phyloP scores from a whole-genome alignment of 129 eudicot genomes.

The Deinandra increscens region DNA sequence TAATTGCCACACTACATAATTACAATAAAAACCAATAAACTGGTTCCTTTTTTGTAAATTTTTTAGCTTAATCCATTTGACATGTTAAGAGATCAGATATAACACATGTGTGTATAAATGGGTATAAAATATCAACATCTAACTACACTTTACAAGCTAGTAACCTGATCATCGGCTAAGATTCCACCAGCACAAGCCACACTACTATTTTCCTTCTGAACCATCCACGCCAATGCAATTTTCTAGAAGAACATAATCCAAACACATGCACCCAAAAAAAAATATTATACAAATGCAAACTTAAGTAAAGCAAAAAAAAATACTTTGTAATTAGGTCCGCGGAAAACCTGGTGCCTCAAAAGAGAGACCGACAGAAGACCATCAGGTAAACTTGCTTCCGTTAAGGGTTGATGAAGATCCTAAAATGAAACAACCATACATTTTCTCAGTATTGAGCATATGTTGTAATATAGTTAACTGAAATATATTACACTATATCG shows the following conservation, averaged over 20 bases:
- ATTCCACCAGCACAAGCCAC: conserved; percentile 77
- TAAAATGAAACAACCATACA: conserved; percentile 28
- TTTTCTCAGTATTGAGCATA: not conserved
- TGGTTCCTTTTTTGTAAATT: not conserved
- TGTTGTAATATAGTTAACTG: not conserved
- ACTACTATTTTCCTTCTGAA: conserved; percentile 67
- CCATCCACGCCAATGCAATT: conserved; percentile 95
- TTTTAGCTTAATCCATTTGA: not conserved
- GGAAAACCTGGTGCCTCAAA: conserved; percentile 83
- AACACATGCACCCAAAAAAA: conserved; percentile 14
- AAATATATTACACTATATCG: not conserved
- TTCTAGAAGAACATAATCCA: conserved; percentile 45
- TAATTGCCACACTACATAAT: not conserved
- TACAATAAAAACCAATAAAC: not conserved
- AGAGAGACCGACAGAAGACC: conserved; percentile 77
- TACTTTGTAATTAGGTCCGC: not conserved
- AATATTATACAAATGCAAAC: not conserved
- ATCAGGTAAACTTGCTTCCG: conserved; percentile 58
- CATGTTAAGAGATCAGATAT: not conserved
- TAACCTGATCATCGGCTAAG: conserved; percentile 96
- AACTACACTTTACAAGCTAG: not conserved
- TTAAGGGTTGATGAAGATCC: conserved; percentile 64
- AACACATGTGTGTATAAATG: not conserved
- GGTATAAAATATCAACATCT: not conserved
- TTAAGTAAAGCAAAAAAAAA: not conserved